Conservation (phyloP, 192 early-diverging fungal genomes). For the Dimargaris cristalligena region DNA sequence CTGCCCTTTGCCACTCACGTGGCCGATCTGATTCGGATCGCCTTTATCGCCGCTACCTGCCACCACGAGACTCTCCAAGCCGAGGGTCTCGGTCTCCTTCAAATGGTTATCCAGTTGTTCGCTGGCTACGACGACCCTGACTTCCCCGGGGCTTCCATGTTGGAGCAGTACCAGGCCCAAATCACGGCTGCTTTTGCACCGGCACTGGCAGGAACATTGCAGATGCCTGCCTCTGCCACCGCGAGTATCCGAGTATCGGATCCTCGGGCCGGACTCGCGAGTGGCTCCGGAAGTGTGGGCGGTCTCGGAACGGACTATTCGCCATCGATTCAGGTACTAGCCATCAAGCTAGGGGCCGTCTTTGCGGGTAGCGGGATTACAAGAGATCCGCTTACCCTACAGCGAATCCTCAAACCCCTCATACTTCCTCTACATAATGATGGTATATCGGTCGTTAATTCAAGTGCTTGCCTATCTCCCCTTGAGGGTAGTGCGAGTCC, state of each 20-base stretch:
- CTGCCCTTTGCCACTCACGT: conserved; percentile 31
- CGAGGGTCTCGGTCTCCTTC: conserved; percentile 62
- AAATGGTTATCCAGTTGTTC: conserved; percentile 63
- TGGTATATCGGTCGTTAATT: neutral
- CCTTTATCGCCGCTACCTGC: conserved; percentile 73
- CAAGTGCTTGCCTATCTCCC: neutral
- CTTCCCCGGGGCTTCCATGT: conserved; percentile 55
- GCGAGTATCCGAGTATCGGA: too few relatives aligned
- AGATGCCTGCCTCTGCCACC: neutral
- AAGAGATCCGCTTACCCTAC: neutral
- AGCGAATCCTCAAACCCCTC: conserved; percentile 3
- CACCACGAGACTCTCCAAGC: conserved; percentile 53
- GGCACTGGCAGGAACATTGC: conserved; percentile 16
- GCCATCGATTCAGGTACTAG: conserved; percentile 55
- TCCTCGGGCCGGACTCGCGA: too few relatives aligned
- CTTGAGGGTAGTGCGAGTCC: too few relatives aligned
- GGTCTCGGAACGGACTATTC: conserved; percentile 51
- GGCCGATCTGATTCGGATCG: conserved; percentile 74
- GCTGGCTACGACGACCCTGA: conserved; percentile 71
- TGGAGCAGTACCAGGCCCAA: conserved; percentile 91
- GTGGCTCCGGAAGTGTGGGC: too few relatives aligned
- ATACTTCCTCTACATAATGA: neutral
- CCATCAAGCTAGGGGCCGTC: conserved; percentile 61
- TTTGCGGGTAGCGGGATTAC: conserved; percentile 74
- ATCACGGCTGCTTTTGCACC: conserved; percentile 83